phyloP scores from a whole-genome alignment of 768 basidiomycete genomes.

The Imleria badia region DNA sequence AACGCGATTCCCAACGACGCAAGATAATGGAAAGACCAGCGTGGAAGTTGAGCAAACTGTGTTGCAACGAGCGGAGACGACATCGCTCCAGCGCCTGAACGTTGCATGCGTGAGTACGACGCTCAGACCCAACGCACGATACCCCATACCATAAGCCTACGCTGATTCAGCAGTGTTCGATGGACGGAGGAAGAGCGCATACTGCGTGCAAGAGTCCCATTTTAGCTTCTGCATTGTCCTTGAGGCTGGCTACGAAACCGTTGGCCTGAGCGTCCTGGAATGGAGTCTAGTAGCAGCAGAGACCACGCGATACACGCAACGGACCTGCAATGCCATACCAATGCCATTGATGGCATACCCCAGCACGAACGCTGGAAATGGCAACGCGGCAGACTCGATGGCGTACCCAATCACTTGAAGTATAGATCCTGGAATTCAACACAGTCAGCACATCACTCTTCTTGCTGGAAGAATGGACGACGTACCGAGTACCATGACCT shows the following conservation, averaged over 20 bases:
- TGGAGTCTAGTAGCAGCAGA: not conserved
- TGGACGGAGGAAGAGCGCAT: slow-evolving; percentile 14
- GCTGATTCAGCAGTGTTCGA: not conserved
- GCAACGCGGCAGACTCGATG: slow-evolving; percentile 41
- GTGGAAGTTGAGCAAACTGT: slow-evolving; percentile 63
- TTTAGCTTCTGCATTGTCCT: slow-evolving; percentile 37
- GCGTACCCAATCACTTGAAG: slow-evolving; percentile 33
- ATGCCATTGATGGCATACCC: slow-evolving; percentile 45
- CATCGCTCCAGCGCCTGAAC: slow-evolving; percentile 61
- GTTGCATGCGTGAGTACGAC: slow-evolving; percentile 6
- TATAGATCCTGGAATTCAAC: slow-evolving; percentile 20
- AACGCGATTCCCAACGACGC: slow-evolving; percentile 66
- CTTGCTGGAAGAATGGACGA: not conserved
- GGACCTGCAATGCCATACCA: slow-evolving; percentile 47
- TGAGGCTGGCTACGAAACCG: slow-evolving; percentile 42
- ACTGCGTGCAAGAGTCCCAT: slow-evolving; percentile 43
- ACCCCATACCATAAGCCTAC: slow-evolving; percentile 34
- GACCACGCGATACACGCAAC: not conserved
- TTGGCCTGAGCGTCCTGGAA: slow-evolving; percentile 49
- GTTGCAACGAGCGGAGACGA: slow-evolving; percentile 76
- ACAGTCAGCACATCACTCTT: not conserved
- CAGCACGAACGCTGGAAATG: slow-evolving; percentile 45
- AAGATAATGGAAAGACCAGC: slow-evolving; percentile 82
- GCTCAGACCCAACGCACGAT: not conserved
- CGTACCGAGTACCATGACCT: slow-evolving; percentile 32